Conservation (phyloP, 345 rosid genomes). For the Atalantia buxifolia region DNA sequence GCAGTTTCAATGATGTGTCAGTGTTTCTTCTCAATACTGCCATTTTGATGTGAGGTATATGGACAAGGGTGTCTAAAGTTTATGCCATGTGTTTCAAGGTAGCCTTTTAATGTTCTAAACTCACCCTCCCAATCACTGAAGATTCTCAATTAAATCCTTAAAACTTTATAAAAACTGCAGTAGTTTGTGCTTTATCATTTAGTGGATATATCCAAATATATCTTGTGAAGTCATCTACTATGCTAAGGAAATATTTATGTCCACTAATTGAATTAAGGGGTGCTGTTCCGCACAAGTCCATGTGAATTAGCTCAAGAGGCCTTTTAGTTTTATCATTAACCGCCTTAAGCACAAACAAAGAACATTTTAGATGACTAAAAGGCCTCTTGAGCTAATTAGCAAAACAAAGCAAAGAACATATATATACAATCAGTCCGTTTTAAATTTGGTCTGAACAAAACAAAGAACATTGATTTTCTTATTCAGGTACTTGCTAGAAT, state of each 20-base stretch:
- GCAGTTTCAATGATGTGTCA: neutral
- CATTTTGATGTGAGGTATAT: no score
- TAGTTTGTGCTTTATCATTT: neutral
- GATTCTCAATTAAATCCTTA: no score
- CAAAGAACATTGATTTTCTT: no score
- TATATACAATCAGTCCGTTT: no score
- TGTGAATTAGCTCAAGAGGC: neutral
- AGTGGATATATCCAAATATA: neutral
- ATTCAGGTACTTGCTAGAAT: no score
- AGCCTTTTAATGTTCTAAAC: no score
- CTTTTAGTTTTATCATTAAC: neutral
- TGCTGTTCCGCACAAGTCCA: neutral
- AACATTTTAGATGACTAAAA: no score
- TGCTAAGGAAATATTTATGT: neutral
- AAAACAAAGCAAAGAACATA: no score
- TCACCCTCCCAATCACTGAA: no score
- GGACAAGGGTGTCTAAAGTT: neutral
- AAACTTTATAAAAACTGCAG: neutral
- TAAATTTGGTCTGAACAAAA: no score
- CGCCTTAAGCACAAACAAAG: no score
- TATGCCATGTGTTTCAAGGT: neutral
- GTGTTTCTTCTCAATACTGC: neutral
- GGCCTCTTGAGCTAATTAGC: no score
- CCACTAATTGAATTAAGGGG: neutral
- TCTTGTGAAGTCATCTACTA: neutral